Base-by-base conservation (phyloP, 2,329 filamentous ascomycete species). In the Cladosporium velox region DNA sequence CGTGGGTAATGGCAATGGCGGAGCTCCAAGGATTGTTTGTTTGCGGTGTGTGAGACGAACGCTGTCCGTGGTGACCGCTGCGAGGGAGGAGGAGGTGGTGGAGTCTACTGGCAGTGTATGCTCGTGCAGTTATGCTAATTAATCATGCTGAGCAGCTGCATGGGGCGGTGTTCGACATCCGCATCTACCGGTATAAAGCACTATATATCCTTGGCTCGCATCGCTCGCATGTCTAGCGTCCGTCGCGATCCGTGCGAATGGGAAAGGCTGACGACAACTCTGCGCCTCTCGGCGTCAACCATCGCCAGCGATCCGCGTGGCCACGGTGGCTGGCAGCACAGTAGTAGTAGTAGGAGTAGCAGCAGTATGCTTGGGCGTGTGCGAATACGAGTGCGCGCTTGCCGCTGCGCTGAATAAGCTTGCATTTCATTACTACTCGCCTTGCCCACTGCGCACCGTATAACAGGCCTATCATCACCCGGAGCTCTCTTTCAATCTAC, bases 181-280 rank as follows among this genome's bases (percentile, higher is more conserved):
- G 52, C n/a, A 34, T 11, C n/a, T 58, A 35, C 34, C 34, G 55
- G 26, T 58, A 32, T 38, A 55, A 24, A 26, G 3, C 49, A 52
- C 60, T 54, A 24, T 52, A 54, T 51, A 63, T 63, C 60, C 60
- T 63, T 63, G 60, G 60, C 60, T 55, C 60, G 30, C 47, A 63
- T 63, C 60, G 34, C 34, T 59, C 30, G 28, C 52, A 32, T 30
- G n/a, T 18, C 32, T 58, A 58, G 55, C 55, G 55, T 58, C 55
- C 55, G 55, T 41, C 18, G 32, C 14, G n/a, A 28, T 35, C 55
- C 55, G 55, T 58, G 55, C 55, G 55, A 58, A 58, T 58, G 21
- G 34, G 32, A 52, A 24, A 34, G 30, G 59, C 59, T 62, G 44
- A 62, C 59, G 59, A 62, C 59, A 35, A 18, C 59, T 41, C 24